A percentile compares a stretch with the other conserved stretches of the same genome.
Conservation (phyloP, 306 rosid genomes). For the Hippophae rhamnoides region DNA sequence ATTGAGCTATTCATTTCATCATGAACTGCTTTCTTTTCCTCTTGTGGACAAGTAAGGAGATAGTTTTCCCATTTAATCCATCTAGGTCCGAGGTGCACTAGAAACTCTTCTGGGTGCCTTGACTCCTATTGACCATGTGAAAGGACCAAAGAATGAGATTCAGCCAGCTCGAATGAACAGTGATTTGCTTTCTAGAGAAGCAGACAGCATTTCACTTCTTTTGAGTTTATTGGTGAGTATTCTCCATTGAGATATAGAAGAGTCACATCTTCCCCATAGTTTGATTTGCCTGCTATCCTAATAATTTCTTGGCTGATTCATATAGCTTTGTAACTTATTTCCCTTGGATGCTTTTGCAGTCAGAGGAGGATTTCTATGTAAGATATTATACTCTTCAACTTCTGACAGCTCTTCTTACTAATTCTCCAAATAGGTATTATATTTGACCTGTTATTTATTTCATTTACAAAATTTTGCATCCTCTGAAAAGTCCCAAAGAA, state of each 20-base stretch:
- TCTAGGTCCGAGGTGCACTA: constrained; percentile 83
- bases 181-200: constrained; percentile 85
- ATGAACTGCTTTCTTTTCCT: too few species aligned
- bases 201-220: constrained; percentile 78
- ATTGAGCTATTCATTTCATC: too few species aligned
- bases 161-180: constrained; percentile 78
- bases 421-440: constrained; percentile 69
- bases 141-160: constrained; percentile 61
- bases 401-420: constrained; percentile 81
- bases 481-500: constrained; percentile 8
- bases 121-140: constrained; percentile 69
- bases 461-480: constrained; percentile 11
- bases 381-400: constrained; percentile 90
- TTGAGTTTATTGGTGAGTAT: constrained; percentile 75
- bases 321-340: constrained; percentile 2
- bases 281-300: neutral
- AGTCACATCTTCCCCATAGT: neutral
- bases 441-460: constrained; percentile 18
- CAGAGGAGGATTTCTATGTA: constrained; percentile 91
- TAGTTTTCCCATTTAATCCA: constrained; percentile 15
- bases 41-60: neutral
- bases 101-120: constrained; percentile 85
- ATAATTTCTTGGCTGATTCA: constrained; percentile 17
- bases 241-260: constrained; percentile 14
- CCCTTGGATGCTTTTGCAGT: constrained; percentile 38